A percentile compares a stretch with the other conserved stretches of the same genome.
Evolutionary conservation across 176 grass and related monocot genomes (phyloP).

Genomic region (Cenchrus americanus): DNA sequence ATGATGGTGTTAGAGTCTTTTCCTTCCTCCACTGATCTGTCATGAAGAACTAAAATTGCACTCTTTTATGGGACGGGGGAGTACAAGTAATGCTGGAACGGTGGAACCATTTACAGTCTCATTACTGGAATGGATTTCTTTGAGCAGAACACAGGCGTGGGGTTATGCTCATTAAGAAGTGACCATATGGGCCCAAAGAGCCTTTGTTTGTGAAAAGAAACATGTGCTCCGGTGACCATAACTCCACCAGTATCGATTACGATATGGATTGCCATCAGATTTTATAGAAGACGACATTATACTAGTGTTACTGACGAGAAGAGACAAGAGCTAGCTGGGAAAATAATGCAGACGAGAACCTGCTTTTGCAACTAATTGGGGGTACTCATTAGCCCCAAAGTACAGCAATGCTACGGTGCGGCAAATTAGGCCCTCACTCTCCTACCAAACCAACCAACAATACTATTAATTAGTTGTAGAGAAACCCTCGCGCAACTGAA

Average conservation of each 20-base stretch:
- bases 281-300: not conserved
- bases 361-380: slow-evolving; percentile 16
- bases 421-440: not conserved
- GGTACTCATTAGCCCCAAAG: not conserved
- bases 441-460: not conserved
- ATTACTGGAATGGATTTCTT: not conserved
- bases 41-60: no score
- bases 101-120: not conserved
- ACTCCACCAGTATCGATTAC: slow-evolving; percentile 12
- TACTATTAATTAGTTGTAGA: not conserved
- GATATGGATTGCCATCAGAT: not conserved
- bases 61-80: no score
- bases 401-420: not conserved
- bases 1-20: no score
- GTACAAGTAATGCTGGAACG: not conserved
- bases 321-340: slow-evolving; percentile 37
- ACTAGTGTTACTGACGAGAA: not conserved
- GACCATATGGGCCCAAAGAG: not conserved
- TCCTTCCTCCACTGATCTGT: no score
- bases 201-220: not conserved
- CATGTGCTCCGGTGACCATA: slow-evolving; percentile 14
- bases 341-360: slow-evolving; percentile 15
- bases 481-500: no score
- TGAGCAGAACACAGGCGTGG: not conserved
- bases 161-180: not conserved